These are phyloP conservation scores for Yamadazyma taylorii DNA, from an alignment of 1,139 yeast species.

Conservation along the genomic window DNA sequence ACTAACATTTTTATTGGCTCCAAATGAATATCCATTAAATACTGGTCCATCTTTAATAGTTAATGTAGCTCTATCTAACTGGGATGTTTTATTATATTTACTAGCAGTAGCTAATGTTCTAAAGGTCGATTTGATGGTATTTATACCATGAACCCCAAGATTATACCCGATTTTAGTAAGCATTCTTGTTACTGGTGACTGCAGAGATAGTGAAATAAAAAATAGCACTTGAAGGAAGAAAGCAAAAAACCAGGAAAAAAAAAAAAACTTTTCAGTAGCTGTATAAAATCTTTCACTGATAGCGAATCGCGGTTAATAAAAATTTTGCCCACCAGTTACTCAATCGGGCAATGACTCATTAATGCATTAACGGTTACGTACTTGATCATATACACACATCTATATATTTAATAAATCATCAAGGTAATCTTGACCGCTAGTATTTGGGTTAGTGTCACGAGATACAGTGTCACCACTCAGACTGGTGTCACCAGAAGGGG, in stretches of 20 bases:
- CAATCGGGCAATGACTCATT: constrained; percentile 28
- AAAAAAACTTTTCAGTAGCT: constrained; percentile 8
- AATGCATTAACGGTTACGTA: constrained; percentile 3
- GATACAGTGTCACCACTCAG: too few species aligned
- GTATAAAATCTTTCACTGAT: constrained; percentile 20
- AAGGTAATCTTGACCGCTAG: constrained; percentile 19
- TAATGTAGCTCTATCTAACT: constrained; percentile 79
- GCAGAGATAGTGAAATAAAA: too few species aligned
- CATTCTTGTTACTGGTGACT: too few species aligned
- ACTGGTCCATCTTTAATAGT: constrained; percentile 93
- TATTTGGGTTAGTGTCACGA: constrained; percentile 1
- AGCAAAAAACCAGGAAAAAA: neutral
- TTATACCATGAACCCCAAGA: neutral
- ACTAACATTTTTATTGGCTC: constrained; percentile 85
- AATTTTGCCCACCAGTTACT: constrained; percentile 28
- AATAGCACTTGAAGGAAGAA: neutral
- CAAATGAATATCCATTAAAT: constrained; percentile 90
- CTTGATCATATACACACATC: neutral
- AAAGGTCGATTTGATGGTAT: neutral
- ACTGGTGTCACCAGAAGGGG: too few species aligned
- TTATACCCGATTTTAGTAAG: too few species aligned
- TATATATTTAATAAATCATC: constrained; percentile 20
- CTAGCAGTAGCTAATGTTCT: constrained; percentile 38
- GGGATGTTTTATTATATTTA: constrained; percentile 38
- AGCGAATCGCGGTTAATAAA: constrained; percentile 42